A percentile compares a stretch with the other conserved stretches of the same genome.
Evolutionary conservation across 768 basidiomycete species (phyloP).

Genomic region (Leucogyrophana mollusca): DNA sequence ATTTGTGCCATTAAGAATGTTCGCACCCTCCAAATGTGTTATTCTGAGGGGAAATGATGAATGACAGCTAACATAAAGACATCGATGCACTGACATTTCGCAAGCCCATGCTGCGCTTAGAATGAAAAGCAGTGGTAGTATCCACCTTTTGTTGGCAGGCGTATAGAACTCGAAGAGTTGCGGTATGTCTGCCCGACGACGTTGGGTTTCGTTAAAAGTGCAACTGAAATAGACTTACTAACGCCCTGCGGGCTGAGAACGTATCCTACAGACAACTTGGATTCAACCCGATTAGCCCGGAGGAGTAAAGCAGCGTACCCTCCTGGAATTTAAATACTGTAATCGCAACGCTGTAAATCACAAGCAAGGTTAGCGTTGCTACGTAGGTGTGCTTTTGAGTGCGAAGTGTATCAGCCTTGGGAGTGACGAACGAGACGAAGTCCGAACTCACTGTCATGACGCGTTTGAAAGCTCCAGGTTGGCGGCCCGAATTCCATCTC

Average conservation of each 20-base stretch:
- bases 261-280: constrained; percentile 9
- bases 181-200: constrained; percentile 45
- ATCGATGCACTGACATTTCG: constrained; percentile 56
- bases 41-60: constrained; percentile 39
- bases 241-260: constrained; percentile 7
- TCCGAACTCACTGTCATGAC: constrained; percentile 77
- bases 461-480: constrained; percentile 83
- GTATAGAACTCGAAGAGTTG: constrained; percentile 55
- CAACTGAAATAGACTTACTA: constrained; percentile 8
- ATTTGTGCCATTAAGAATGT: background rate
- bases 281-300: background rate
- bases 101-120: constrained; percentile 75
- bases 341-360: constrained; percentile 61
- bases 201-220: constrained; percentile 5
- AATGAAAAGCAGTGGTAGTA: constrained; percentile 69
- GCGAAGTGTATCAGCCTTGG: constrained; percentile 3
- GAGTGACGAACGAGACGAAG: constrained; percentile 1
- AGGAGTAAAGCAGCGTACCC: constrained; percentile 39
- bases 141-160: constrained; percentile 42
- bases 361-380: constrained; percentile 63
- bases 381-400: constrained; percentile 72
- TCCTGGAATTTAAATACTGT: constrained; percentile 70
- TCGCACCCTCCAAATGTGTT: constrained; percentile 77
- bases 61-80: background rate
- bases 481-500: constrained; percentile 71